Conservation (phyloP, 371 early-diverging fungal species). For the Zopfochytrium polystomum region DNA sequence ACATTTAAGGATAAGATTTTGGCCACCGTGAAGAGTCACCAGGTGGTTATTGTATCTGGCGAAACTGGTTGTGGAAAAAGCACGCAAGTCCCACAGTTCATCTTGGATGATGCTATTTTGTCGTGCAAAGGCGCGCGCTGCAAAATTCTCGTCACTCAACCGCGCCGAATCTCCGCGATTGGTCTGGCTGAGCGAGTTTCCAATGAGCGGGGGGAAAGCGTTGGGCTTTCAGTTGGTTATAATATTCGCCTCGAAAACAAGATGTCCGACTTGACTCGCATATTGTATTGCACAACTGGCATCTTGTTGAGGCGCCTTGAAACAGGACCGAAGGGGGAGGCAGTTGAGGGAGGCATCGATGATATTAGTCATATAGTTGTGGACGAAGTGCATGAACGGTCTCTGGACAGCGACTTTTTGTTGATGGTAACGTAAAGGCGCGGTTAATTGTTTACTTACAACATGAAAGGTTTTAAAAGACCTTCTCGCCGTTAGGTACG, state of each 20-base stretch:
- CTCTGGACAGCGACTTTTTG: conserved; percentile 56
- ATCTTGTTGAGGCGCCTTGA: conserved; percentile 55
- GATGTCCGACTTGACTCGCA: conserved; percentile 42
- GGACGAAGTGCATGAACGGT: conserved; percentile 66
- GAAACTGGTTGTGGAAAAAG: conserved; percentile 51
- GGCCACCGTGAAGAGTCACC: conserved; percentile 43
- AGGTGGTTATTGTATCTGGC: conserved; percentile 44
- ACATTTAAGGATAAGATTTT: conserved; percentile 59
- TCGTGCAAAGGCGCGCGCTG: conserved; percentile 26
- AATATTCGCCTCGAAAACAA: conserved; percentile 53
- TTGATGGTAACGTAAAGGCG: conserved; percentile 40
- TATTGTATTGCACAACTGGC: conserved; percentile 62
- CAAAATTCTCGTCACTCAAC: conserved; percentile 46
- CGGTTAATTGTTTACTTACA: not conserved
- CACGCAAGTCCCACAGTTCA: conserved; percentile 68
- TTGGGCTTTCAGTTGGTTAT: conserved; percentile 52
- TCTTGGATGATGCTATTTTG: conserved; percentile 42
- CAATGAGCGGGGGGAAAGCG: conserved; percentile 35
- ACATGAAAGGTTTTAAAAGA: conserved; percentile 49
- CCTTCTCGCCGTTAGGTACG: conserved; percentile 7
- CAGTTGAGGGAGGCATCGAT: conserved; percentile 56
- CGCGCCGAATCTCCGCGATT: conserved; percentile 61
- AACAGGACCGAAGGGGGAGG: conserved; percentile 28
- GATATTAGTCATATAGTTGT: conserved; percentile 51
- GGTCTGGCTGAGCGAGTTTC: conserved; percentile 55